Percentiles rank a stretch among this genome's conserved stretches.
phyloP scores from a whole-genome alignment of 2,329 filamentous ascomycete genomes.

The Alternaria triticina region DNA sequence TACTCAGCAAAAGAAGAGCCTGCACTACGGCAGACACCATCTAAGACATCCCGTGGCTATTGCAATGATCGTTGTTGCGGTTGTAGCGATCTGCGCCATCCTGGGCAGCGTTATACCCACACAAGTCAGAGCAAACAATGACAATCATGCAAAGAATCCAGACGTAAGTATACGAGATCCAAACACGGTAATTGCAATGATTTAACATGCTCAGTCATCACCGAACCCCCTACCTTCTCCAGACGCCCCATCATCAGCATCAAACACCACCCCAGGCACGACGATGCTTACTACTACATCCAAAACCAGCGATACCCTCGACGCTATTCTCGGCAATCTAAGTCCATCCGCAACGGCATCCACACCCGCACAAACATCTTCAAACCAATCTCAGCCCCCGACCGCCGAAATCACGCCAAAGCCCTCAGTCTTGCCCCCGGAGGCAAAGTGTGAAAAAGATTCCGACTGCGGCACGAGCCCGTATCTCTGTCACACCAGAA shows the following conservation, averaged over 20 bases:
- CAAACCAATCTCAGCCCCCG: not conserved
- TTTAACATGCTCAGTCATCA: not conserved
- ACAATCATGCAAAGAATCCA: not conserved
- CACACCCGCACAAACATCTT: not conserved
- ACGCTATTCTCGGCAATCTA: not conserved
- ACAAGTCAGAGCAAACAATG: not conserved
- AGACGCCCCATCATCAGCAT: not conserved
- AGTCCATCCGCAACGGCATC: not conserved
- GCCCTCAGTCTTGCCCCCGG: not conserved
- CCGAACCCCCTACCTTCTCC: not conserved
- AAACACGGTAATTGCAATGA: not conserved
- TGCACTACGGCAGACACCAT: not conserved
- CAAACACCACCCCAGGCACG: not conserved
- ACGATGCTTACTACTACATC: not conserved
- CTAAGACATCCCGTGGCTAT: not conserved
- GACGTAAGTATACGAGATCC: not conserved
- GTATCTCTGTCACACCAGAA: not conserved
- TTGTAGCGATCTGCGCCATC: not conserved
- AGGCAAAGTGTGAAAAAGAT: not conserved
- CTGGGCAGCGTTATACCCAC: not conserved
- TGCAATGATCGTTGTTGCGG: not conserved
- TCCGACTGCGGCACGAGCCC: not conserved
- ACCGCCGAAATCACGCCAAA: not conserved
- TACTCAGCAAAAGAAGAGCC: not conserved
- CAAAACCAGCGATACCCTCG: not conserved